Evolutionary conservation across 1,139 yeast species (phyloP).

Genomic region (Yamadazyma membranifaciens): DNA sequence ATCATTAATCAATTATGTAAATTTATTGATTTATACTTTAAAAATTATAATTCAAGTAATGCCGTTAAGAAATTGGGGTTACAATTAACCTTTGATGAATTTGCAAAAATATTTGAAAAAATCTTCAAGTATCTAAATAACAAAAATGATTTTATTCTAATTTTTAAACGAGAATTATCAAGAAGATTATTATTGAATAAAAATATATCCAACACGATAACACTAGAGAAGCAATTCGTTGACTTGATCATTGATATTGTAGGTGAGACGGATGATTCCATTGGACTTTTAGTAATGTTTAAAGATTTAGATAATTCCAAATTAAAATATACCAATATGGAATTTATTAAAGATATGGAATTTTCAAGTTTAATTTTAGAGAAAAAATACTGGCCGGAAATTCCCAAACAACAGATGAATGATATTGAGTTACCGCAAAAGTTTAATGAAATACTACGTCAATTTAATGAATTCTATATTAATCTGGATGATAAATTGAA

Average conservation of each 20-base stretch:
- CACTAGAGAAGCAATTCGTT: slow-evolving; percentile 26
- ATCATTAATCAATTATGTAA: slow-evolving; percentile 30
- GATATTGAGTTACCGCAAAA: slow-evolving; percentile 19
- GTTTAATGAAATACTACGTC: slow-evolving; percentile 15
- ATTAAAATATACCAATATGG: slow-evolving; percentile 16
- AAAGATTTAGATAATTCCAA: slow-evolving; percentile 27
- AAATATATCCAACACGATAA: slow-evolving; percentile 16
- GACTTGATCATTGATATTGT: slow-evolving; percentile 23
- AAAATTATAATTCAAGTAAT: slow-evolving; percentile 7
- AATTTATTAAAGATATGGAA: slow-evolving; percentile 16
- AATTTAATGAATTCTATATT: slow-evolving; percentile 19
- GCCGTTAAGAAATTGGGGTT: slow-evolving; percentile 1
- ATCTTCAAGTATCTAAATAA: slow-evolving; percentile 36
- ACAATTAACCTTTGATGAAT: slow-evolving; percentile 16
- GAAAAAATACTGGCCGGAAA: slow-evolving; percentile 41
- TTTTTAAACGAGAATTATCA: slow-evolving; percentile 38
- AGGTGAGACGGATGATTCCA: slow-evolving; percentile 36
- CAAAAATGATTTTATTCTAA: slow-evolving; percentile 31
- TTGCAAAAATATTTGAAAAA: slow-evolving; percentile 21
- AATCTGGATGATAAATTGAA: slow-evolving; percentile 17
- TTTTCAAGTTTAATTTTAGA: slow-evolving; percentile 36
- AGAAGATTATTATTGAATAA: slow-evolving; percentile 32
- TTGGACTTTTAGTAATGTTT: slow-evolving; percentile 33
- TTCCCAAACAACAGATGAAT: slow-evolving; percentile 23
- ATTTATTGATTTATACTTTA: slow-evolving; percentile 34